phyloP scores from a whole-genome alignment of 768 basidiomycete species.

The Tulasnella sp. region DNA sequence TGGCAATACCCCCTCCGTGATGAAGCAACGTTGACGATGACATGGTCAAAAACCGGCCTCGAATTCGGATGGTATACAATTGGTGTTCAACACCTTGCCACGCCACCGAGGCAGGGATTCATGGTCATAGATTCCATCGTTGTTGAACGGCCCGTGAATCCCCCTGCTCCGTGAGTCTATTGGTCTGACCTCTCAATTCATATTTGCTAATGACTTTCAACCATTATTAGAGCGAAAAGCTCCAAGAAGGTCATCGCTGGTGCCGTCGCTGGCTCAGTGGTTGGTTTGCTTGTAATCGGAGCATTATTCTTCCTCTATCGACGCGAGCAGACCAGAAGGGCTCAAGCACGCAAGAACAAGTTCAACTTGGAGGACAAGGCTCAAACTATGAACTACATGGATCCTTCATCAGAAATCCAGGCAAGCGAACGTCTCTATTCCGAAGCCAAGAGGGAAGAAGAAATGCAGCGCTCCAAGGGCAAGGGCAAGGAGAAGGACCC shows the following conservation, averaged over 20 bases:
- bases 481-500: too few species aligned
- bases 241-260: constrained; percentile 6
- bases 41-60: constrained; percentile 8
- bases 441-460: constrained; percentile 9
- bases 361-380: neutral
- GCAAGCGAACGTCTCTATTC: constrained; percentile 1
- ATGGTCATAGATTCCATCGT: constrained; percentile 5
- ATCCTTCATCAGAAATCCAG: constrained; percentile 5
- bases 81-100: constrained; percentile 6
- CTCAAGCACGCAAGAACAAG: neutral
- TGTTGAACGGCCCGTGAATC: neutral
- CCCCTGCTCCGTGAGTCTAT: neutral
- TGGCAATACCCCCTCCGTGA: too few species aligned
- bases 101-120: neutral
- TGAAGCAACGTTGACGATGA: too few species aligned
- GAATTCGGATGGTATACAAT: constrained; percentile 4
- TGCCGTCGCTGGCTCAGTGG: neutral
- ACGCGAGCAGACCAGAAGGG: neutral
- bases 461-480: neutral
- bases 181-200: neutral
- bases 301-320: neutral
- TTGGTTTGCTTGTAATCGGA: neutral
- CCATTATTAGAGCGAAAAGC: neutral
- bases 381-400: neutral
- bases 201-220: neutral